These are phyloP conservation scores for Fusarium protoensiforme DNA, from an alignment of 2,329 filamentous ascomycete genomes.

Conservation along the genomic window DNA sequence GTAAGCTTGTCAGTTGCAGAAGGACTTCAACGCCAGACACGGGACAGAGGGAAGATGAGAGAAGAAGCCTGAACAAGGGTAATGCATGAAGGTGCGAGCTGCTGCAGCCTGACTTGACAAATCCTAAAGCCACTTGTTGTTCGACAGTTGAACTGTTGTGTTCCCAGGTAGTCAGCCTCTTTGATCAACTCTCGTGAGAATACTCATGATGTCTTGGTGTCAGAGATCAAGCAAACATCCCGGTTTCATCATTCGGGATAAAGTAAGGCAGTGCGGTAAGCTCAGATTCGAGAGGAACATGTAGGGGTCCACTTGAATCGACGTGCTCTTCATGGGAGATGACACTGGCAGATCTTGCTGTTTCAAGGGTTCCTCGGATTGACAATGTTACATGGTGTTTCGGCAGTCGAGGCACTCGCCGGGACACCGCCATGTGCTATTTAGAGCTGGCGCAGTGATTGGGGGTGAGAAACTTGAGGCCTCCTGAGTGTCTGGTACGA, in stretches of 20 bases:
- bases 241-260: neutral
- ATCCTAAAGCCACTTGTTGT: neutral
- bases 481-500: neutral
- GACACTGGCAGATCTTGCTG: constrained; percentile 3
- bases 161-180: neutral
- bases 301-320: neutral
- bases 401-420: neutral
- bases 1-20: neutral
- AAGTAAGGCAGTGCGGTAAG: neutral
- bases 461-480: neutral
- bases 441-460: neutral
- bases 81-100: neutral
- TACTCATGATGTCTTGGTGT: neutral
- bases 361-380: neutral
- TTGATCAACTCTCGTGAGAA: neutral
- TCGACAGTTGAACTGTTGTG: neutral
- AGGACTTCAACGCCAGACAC: constrained; percentile 10
- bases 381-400: neutral
- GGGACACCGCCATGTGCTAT: constrained; percentile 3
- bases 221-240: neutral
- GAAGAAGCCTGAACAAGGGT: neutral
- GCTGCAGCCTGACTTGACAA: neutral
- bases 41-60: neutral
- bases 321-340: neutral
- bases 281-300: neutral